Base-by-base conservation (phyloP, 2,329 filamentous ascomycete species). In the Pezicula radicicola region DNA sequence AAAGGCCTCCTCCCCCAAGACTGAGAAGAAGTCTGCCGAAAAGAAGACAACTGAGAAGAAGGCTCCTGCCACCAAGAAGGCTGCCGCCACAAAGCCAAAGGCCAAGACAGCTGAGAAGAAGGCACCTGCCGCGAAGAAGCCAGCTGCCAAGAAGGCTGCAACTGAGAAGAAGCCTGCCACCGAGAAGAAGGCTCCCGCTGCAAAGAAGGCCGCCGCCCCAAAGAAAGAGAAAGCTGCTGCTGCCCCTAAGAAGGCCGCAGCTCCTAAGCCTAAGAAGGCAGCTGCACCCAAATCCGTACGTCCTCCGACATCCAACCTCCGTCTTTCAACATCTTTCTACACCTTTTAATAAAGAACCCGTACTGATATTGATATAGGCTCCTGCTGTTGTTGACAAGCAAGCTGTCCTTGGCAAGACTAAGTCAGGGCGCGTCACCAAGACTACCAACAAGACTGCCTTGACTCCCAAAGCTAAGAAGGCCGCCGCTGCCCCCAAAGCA, bases 341-440 rank as follows among this genome's bases (percentile, higher is more conserved):
- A 2, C 2, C 2, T 33, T 12, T 33, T 33, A 4, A 33, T 33
- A 13, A 33, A 33, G 5, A 12, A 1, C 30, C 1, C 10, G 30
- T 7, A 33, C 30, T 33, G 9, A 35, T 47, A 57, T 55, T 55
- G 27, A 60, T 59, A 35, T 59, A 84, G 79, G 82, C 83, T 25
- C 83, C 84, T 52, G 85, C 85, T 59, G 76, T 87, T 46, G 79
- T 81, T 53, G 81, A 86, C 53, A 79, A 83, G 67, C 75, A 80
- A 55, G 78, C 81, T 60, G 78, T 85, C 33, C 71, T 87, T 35
- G 75, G 78, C 65, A 88, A 85, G 77, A 89, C 86, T 68, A 88
- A 88, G 77, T 87, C 84, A 37, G 86, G 86, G 42, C 84, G 86
- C 55, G 82, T 88, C 60, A 85, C 81, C 66, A 89, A 88, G 46